These are phyloP conservation scores for Lenwebbia sp. DNA, from an alignment of 345 rosid genomes.

Conservation along the genomic window DNA sequence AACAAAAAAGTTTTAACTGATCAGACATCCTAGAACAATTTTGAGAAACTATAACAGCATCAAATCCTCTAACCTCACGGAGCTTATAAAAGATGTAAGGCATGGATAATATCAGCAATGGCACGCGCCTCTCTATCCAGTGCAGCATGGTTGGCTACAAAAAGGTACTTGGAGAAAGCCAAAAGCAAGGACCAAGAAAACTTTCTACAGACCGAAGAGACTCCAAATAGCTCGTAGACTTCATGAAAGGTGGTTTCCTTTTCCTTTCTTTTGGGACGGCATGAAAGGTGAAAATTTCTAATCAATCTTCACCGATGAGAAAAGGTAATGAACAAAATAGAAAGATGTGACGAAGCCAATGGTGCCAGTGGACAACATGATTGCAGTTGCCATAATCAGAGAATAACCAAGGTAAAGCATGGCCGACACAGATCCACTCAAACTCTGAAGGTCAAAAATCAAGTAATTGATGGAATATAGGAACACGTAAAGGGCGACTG, in stretches of 20 bases:
- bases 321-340: slow-evolving; percentile 39
- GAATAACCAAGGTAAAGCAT: slow-evolving; percentile 37
- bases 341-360: slow-evolving; percentile 33
- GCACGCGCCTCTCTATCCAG: not conserved
- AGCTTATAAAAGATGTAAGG: not conserved
- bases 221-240: not conserved
- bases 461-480: slow-evolving; percentile 34
- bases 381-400: slow-evolving; percentile 30
- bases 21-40: not conserved
- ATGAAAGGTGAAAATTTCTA: slow-evolving; percentile 3
- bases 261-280: not conserved
- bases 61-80: not conserved
- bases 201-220: not conserved
- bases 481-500: slow-evolving; percentile 32
- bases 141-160: not conserved
- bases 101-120: not conserved
- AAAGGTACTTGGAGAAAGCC: not conserved
- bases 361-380: slow-evolving; percentile 38
- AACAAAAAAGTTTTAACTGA: not conserved
- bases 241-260: not conserved
- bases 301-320: slow-evolving; percentile 37
- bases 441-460: slow-evolving; percentile 32
- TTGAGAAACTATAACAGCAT: not conserved
- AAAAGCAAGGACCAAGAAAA: not conserved
- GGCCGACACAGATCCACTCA: slow-evolving; percentile 37